Percentiles rank a stretch among this genome's conserved stretches.
These are phyloP conservation scores for Ochromonadaceae sp. DNA, from an alignment of 352 stramenopile species.

Conservation along the genomic window DNA sequence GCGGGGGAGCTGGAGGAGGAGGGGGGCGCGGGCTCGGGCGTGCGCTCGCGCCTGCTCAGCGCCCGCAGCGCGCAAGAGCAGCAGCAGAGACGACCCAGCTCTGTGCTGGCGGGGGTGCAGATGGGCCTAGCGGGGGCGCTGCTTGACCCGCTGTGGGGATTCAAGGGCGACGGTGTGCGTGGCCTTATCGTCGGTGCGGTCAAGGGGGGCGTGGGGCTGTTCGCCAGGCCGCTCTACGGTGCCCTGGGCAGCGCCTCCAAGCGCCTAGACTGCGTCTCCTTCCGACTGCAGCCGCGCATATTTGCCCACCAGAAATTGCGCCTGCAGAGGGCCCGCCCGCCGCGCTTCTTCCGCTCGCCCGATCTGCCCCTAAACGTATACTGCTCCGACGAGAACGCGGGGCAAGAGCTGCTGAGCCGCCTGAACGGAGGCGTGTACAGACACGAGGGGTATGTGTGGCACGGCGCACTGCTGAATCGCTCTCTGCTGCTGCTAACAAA, in stretches of 20 bases:
- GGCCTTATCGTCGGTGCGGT: background rate
- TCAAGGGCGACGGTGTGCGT: background rate
- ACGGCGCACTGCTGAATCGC: background rate
- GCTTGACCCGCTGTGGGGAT: background rate
- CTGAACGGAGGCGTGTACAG: background rate
- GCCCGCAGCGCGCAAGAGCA: background rate
- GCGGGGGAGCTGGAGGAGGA: too few species aligned
- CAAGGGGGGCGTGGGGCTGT: background rate
- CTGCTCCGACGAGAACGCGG: slow-evolving; percentile 3
- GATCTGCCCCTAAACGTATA: slow-evolving; percentile 11
- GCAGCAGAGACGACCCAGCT: background rate
- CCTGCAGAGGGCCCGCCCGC: background rate
- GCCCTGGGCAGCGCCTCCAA: background rate
- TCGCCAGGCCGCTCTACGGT: background rate
- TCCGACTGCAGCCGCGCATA: background rate
- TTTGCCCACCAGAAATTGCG: background rate
- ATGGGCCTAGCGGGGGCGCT: background rate
- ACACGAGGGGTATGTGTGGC: background rate
- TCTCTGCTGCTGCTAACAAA: background rate
- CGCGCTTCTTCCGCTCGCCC: background rate
- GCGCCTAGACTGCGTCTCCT: background rate
- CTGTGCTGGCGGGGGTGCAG: background rate
- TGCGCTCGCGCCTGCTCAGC: background rate
- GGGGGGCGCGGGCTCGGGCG: background rate
- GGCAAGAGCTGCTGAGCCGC: slow-evolving; percentile 4